phyloP scores from a whole-genome alignment of 2,329 filamentous ascomycete species.

The Hypoxylon rubiginosum region DNA sequence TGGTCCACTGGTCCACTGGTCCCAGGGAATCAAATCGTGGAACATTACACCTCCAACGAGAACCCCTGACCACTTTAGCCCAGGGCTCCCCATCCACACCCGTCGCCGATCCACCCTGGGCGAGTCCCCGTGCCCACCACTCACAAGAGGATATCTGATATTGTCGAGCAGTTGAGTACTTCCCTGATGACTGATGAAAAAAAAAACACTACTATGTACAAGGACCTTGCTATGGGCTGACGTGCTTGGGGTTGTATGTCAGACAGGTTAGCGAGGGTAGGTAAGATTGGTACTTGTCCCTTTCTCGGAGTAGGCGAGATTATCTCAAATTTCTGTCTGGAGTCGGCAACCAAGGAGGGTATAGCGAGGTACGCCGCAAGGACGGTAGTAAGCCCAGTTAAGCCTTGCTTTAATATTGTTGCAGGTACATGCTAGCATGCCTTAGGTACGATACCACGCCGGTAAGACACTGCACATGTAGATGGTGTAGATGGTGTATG shows the following conservation, averaged over 20 bases:
- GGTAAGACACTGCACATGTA: conserved; percentile 19
- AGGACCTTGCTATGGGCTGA: conserved; percentile 34
- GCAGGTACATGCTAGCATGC: conserved; percentile 13
- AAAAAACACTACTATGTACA: conserved; percentile 1
- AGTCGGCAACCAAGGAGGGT: conserved; percentile 25
- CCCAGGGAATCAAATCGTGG: conserved; percentile 40
- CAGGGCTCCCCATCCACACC: conserved; percentile 12
- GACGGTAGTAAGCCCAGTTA: conserved; percentile 7
- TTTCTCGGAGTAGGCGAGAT: conserved; percentile 42
- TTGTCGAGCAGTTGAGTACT: conserved; percentile 18
- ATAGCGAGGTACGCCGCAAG: conserved; percentile 13
- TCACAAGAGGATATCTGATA: conserved; percentile 9
- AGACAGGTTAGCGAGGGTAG: conserved; percentile 22
- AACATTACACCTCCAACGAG: conserved; percentile 36
- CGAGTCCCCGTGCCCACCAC: conserved; percentile 25
- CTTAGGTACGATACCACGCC: conserved; percentile 1
- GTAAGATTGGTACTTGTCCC: conserved; percentile 26
- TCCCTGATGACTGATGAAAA: conserved; percentile 9
- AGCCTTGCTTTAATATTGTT: conserved; percentile 11
- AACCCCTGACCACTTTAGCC: conserved; percentile 26
- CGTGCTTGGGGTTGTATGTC: conserved; percentile 33
- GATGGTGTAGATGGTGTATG: conserved; percentile 4
- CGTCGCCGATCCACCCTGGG: conserved; percentile 15
- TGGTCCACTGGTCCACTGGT: conserved; percentile 15
- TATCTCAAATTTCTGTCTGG: conserved; percentile 31